Evolutionary conservation across 768 basidiomycete species (phyloP).

Genomic region (Porpolomopsis calyptriformis): DNA sequence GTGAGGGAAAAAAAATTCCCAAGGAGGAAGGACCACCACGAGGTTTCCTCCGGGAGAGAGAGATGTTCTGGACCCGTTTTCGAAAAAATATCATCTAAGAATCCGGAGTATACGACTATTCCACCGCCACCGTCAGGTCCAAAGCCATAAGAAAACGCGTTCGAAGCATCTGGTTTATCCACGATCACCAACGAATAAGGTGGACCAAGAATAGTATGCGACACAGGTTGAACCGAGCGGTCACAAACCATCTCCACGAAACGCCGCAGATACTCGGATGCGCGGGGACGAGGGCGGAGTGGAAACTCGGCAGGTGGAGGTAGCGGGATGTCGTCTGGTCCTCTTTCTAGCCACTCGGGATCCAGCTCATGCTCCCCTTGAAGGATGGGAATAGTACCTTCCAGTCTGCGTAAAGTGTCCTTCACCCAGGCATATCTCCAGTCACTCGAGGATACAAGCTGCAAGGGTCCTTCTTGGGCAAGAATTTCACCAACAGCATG

Average conservation of each 20-base stretch:
- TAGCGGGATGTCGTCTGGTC: slow-evolving; percentile 42
- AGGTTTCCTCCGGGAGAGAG: slow-evolving; percentile 18
- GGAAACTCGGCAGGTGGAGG: slow-evolving; percentile 81
- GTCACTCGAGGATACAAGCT: slow-evolving; percentile 61
- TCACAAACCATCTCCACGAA: slow-evolving; percentile 41
- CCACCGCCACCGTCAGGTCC: slow-evolving; percentile 87
- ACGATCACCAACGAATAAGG: slow-evolving; percentile 88
- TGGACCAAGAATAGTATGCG: slow-evolving; percentile 62
- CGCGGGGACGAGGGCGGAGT: slow-evolving; percentile 74
- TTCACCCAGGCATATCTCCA: slow-evolving; percentile 90
- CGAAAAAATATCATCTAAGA: slow-evolving; percentile 76
- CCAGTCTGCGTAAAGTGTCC: slow-evolving; percentile 66
- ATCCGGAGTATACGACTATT: slow-evolving; percentile 89
- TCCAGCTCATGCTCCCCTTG: slow-evolving; percentile 46
- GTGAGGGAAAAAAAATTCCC: slow-evolving; percentile 30
- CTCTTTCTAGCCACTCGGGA: slow-evolving; percentile 44
- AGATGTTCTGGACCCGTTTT: slow-evolving; percentile 20
- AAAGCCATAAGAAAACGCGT: slow-evolving; percentile 95
- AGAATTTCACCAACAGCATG: slow-evolving; percentile 72
- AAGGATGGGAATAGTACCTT: slow-evolving; percentile 60
- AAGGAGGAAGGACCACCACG: slow-evolving; percentile 41
- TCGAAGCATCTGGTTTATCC: slow-evolving; percentile 71
- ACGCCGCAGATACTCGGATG: slow-evolving; percentile 55
- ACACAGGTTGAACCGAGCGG: slow-evolving; percentile 29
- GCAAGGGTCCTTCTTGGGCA: slow-evolving; percentile 47